Evolutionary conservation across 805 yeast species (phyloP), one percentile per base, ranked within the genome.

Genomic region (Lachancea lanzarotensis): DNA sequence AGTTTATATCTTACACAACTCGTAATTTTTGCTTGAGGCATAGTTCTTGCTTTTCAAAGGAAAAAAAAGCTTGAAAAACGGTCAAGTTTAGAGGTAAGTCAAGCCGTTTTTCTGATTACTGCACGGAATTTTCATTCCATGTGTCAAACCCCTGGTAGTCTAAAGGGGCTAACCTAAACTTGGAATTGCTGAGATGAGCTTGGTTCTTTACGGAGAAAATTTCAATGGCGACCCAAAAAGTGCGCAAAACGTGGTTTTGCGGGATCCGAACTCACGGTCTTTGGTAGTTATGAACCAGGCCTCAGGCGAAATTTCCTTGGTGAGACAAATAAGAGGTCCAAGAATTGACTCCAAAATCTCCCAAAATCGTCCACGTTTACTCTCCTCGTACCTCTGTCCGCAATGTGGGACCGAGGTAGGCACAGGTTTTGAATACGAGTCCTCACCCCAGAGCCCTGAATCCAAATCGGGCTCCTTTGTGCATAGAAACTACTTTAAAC

Each of bases 391-490:
- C 40, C 45, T 52, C 7, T 62, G 66, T 38, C 65, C 65, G 1
- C 54, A 52, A 22, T 62, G 66, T 50, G 65, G 65, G 4, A 54
- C 62, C 2, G 55, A 59, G 25, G 49, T 62, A 10, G 49, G 51
- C 35, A 38, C 40, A 6, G 36, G 46, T 9, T 29, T 22, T 10
- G 38, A 38, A 13, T 43, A 35, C 16, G 30, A 20, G 18, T 32
- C 42, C 16, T 30, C 41, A 10, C 6, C 12, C 2, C 31, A 18
- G 3, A 15, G 30, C 3, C 22, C 40, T 7, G 34, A 17, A 32
- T 12, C 33, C 18, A 25, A 35, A 12, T 18, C 37, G 3, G 40
- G 43, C 17, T 39, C 39, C 2, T 46, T 35, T 36, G 45, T 46
- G 17, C 42, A 46, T 34, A 38, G 40, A 33, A 46, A 46, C 30